A percentile compares a stretch with the other conserved stretches of the same genome.
Evolutionary conservation across 345 rosid genomes (phyloP).

Genomic region (Gossypium longicalyx): DNA sequence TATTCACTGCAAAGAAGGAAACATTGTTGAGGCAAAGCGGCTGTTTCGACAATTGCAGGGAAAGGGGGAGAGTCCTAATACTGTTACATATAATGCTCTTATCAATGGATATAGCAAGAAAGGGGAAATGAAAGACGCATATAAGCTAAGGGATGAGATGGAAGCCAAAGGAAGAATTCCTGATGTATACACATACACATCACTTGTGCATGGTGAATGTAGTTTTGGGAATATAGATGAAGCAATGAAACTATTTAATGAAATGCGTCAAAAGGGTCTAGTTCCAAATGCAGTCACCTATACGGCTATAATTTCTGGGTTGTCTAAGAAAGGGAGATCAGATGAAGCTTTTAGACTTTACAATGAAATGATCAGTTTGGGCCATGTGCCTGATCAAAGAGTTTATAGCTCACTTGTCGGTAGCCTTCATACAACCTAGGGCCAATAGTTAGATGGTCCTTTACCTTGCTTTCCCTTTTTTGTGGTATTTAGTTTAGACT

Average conservation of each 20-base stretch:
- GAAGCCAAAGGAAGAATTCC: conserved; percentile 40
- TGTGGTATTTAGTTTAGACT: neutral
- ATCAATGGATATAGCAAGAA: conserved; percentile 62
- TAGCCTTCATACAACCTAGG: conserved; percentile 44
- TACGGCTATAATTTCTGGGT: conserved; percentile 57
- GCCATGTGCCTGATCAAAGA: conserved; percentile 57
- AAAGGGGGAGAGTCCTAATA: conserved; percentile 49
- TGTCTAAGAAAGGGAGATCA: conserved; percentile 73
- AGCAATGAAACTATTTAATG: conserved; percentile 57
- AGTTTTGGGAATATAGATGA: conserved; percentile 51
- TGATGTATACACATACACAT: conserved; percentile 65
- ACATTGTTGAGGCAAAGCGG: conserved; percentile 65
- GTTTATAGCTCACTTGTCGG: conserved; percentile 67
- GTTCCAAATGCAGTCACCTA: conserved; percentile 47
- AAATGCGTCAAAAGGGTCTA: conserved; percentile 50
- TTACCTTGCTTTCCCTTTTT: neutral
- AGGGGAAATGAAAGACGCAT: conserved; percentile 62
- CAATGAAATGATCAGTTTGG: conserved; percentile 59
- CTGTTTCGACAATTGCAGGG: conserved; percentile 56
- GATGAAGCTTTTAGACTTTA: conserved; percentile 74
- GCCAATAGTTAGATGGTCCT: neutral
- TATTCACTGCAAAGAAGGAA: conserved; percentile 79
- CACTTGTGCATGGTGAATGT: conserved; percentile 78
- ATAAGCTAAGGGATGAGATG: conserved; percentile 56
- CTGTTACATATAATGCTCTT: conserved; percentile 57